Evolutionary conservation across 371 early-diverging fungal genomes (phyloP).

Genomic region (Blyttiomyces sp.): DNA sequence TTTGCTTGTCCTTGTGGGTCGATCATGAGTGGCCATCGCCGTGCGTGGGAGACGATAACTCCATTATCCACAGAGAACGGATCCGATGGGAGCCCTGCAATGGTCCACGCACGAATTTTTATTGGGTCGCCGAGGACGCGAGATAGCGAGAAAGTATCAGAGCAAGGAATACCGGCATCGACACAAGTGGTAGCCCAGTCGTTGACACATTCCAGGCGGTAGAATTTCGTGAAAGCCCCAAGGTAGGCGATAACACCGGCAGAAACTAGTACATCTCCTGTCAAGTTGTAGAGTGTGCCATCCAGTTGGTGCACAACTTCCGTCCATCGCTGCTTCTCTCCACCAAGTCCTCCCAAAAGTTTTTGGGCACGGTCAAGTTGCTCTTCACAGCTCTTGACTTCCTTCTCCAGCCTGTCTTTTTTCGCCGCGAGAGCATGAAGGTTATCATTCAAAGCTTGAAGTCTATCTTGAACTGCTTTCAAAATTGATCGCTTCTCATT

Average conservation of each 20-base stretch:
- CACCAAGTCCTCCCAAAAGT: constrained; percentile 54
- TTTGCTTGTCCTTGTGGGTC: constrained; percentile 59
- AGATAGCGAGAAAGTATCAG: constrained; percentile 42
- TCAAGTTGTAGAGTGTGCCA: constrained; percentile 38
- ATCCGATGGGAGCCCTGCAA: constrained; percentile 53
- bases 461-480: constrained; percentile 46
- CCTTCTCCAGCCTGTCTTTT: constrained; percentile 44
- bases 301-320: constrained; percentile 47
- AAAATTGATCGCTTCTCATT: constrained; percentile 52
- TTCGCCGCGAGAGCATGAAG: constrained; percentile 46
- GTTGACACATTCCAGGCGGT: constrained; percentile 36
- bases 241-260: constrained; percentile 55
- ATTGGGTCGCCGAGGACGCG: constrained; percentile 52
- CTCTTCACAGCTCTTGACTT: constrained; percentile 52
- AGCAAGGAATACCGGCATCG: constrained; percentile 40
- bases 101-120: constrained; percentile 52
- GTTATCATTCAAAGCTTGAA: constrained; percentile 51
- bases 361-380: constrained; percentile 56
- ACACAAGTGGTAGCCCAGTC: constrained; percentile 35
- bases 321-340: constrained; percentile 59
- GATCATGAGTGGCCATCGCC: constrained; percentile 57
- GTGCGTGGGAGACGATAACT: constrained; percentile 48
- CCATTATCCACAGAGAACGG: constrained; percentile 55
- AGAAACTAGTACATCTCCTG: constrained; percentile 53
- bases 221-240: constrained; percentile 51